Evolutionary conservation across 2,329 filamentous ascomycete genomes (phyloP), one percentile per base, ranked within the genome.

Genomic region (Chaetomiaceae sp.): DNA sequence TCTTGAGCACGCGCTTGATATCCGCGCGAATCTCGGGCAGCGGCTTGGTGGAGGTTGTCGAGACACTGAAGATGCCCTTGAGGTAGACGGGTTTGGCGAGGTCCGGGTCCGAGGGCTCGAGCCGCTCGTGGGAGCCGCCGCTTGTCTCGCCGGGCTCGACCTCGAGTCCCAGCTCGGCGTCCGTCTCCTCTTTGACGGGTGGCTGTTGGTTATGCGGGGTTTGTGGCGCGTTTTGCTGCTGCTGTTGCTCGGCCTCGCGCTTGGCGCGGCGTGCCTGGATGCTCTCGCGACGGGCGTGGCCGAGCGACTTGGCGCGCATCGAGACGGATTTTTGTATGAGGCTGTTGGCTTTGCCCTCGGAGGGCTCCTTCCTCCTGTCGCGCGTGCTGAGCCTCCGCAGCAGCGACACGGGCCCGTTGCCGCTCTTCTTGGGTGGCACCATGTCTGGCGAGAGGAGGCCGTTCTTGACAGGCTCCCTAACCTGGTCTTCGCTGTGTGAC

Each of bases 1-100:
- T 86, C 61, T 85, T 87, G 48, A 99, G 73, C 3, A 97, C 94
- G 46, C 92, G 82, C 66, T 95, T 95, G 62, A 99, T 89, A 66
- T 99, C 94, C 6, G 84, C 77, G 36, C 92, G 84, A 58, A 99
- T 99, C 55, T 90, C 84, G 1, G 84, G 77, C 11, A 97, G 82
- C 1, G 92, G 89, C 67, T 95, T 95, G 66, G 86, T 94, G 54
- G 91, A 96, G 6, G 94, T 99, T 0, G 94, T 99, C 4, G 90
- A 95, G 50, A 97, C 94, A 64, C 92, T 97, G 73, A 99, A 97
- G 17, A 99, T 78, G 4, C 94, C 94, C 71, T 97, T 99, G 53
- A 99, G 81, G 69, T 88, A 97, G 3, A 97, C 94, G 0, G 94
- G 94, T 69, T 96, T 96, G 49, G 92, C 85, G 56, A 92, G 82